Percentiles rank a stretch among this genome's conserved stretches.
phyloP scores from a whole-genome alignment of 257 asterid species.

The Prunella vulgaris region DNA sequence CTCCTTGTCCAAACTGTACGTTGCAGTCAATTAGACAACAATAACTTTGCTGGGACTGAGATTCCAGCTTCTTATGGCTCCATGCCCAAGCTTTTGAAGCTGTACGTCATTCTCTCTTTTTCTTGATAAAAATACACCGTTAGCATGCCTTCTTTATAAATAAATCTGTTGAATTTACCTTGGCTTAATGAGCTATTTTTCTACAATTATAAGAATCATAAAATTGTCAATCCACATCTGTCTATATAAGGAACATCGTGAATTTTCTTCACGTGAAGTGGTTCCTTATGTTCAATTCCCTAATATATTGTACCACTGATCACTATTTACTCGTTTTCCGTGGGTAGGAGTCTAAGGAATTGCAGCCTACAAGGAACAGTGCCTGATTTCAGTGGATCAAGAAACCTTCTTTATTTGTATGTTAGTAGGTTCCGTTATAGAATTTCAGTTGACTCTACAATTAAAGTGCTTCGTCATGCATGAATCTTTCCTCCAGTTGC shows the following conservation, averaged over 20 bases:
- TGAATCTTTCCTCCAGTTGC: background rate
- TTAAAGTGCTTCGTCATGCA: background rate
- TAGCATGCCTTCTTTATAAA: background rate
- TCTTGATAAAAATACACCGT: background rate
- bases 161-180: background rate
- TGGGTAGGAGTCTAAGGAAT: conserved; percentile 50
- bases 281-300: background rate
- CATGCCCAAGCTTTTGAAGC: conserved; percentile 35
- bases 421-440: conserved; percentile 8
- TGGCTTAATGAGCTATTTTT: background rate
- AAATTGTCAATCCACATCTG: background rate
- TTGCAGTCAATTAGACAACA: conserved; percentile 51
- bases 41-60: conserved; percentile 43
- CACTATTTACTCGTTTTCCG: conserved; percentile 1
- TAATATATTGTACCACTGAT: background rate
- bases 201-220: background rate
- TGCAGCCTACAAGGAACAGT: conserved; percentile 48
- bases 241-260: background rate
- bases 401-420: conserved; percentile 44
- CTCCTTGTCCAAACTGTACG: background rate
- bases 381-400: conserved; percentile 39
- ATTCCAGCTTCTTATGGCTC: conserved; percentile 38
- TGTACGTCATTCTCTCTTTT: conserved; percentile 26
- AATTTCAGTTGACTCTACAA: background rate
- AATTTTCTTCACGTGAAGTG: background rate